Percentiles rank a stretch among this genome's conserved stretches.
Conservation (phyloP, 306 rosid species). For the Quercus aquifolioides region DNA sequence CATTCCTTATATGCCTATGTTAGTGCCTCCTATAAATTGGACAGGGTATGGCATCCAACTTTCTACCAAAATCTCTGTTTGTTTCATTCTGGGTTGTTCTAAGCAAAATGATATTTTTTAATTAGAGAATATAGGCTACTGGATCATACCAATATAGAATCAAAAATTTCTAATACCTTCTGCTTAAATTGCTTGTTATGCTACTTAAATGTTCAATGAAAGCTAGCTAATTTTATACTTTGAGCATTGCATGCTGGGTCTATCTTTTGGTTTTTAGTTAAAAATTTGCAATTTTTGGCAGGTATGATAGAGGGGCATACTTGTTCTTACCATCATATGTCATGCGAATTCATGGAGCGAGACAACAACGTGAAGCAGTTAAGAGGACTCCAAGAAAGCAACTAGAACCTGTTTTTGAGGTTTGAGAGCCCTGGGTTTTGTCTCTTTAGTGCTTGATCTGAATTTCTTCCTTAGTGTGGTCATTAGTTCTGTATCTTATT, state of each 20-base stretch:
- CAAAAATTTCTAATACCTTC: background rate
- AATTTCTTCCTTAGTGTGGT: background rate
- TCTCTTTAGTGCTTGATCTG: constrained; percentile 11
- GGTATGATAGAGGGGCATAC: constrained; percentile 91
- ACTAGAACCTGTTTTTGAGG: constrained; percentile 78
- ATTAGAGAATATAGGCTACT: background rate
- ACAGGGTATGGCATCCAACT: constrained; percentile 55
- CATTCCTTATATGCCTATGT: constrained; percentile 98
- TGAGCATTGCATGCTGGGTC: background rate
- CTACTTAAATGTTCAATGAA: background rate
- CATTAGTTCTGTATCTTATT: background rate
- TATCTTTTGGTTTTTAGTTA: background rate
- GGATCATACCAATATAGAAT: background rate
- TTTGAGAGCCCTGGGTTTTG: constrained; percentile 23
- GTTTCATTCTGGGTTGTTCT: background rate
- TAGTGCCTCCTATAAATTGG: constrained; percentile 90
- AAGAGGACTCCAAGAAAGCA: constrained; percentile 64
- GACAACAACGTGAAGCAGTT: constrained; percentile 82
- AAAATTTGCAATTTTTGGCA: constrained; percentile 30
- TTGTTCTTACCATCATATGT: constrained; percentile 84
- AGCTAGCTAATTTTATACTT: background rate
- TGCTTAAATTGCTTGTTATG: background rate
- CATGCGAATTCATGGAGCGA: constrained; percentile 95
- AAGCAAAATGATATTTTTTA: background rate
- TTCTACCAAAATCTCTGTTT: background rate